Base-by-base conservation (phyloP, 2,329 filamentous ascomycete species). In the Esteya vermicola region DNA sequence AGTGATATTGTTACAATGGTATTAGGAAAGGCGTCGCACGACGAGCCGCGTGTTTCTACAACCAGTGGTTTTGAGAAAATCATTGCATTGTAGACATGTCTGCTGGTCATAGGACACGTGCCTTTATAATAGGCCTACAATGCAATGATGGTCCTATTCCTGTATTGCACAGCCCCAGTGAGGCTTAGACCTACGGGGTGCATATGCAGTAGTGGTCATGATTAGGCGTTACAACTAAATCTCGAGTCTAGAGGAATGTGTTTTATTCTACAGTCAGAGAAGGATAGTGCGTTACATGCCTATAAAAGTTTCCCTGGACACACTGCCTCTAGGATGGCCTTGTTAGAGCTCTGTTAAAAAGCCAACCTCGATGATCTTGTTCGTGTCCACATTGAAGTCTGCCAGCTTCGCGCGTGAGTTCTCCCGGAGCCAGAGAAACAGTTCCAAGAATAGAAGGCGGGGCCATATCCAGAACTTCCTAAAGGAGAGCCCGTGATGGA, bases 331-430 rank as follows among this genome's bases (percentile, higher is more conserved):
- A n/a, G n/a, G 9, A 21, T 23, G 19, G 9, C n/a, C 9, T 3
- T 20, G 14, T 46, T 39, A 77, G 40, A 81, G 73, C 45, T 80
- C 73, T 56, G 79, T 80, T 1, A 81, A 66, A 52, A 81, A 82
- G 0, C 78, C 78, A 16, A 82, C 75, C 57, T 81, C 78, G 16
- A 82, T 69, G 36, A 81, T 53, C 36, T 68, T 65, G 43, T 81
- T 75, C 43, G 70, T 66, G 0, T 70, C 65, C 32, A 80, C 57
- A 36, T 68, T 59, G 43, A 81, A 55, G 48, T 76, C 75, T 13
- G 75, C 72, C 56, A 81, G 70, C 61, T 81, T 82, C 2, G 71
- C 68, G 38, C 77, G 59, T 12, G 72, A 75, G 47, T 80, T 81
- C 30, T 82, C 77, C 23, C 77, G 58, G 38, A 81, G 65, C 62